These are phyloP conservation scores for Lojkania enalia DNA, from an alignment of 2,329 filamentous ascomycete species.

Conservation along the genomic window DNA sequence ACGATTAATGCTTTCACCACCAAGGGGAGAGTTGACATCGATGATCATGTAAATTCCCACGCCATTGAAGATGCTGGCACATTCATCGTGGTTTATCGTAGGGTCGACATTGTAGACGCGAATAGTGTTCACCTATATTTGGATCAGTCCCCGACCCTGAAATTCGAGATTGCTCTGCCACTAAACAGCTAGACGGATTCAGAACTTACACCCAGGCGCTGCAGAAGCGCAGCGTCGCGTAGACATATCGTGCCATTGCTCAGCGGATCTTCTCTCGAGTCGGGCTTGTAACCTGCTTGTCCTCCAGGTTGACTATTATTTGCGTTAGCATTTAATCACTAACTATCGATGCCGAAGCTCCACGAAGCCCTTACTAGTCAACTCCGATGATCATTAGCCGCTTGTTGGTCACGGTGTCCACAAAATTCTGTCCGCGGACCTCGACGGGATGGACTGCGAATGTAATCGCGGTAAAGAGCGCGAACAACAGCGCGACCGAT, in stretches of 20 bases:
- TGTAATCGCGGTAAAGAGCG: constrained; percentile 48
- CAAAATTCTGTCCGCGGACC: constrained; percentile 63
- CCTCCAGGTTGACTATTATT: constrained; percentile 63
- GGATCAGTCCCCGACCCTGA: too few species aligned
- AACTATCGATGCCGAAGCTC: background rate
- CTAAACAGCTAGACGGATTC: background rate
- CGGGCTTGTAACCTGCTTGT: constrained; percentile 59
- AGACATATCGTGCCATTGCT: constrained; percentile 61
- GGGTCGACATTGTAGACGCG: constrained; percentile 67
- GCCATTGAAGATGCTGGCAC: constrained; percentile 66
- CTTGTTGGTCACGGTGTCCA: constrained; percentile 60
- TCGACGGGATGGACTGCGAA: constrained; percentile 60
- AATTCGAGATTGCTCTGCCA: too few species aligned
- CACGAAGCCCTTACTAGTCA: constrained; percentile 51
- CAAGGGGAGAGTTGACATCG: constrained; percentile 65
- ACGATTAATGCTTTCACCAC: constrained; percentile 60
- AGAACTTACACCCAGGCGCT: constrained; percentile 58
- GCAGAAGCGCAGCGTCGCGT: constrained; percentile 66
- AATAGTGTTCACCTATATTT: constrained; percentile 62
- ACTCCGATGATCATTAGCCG: constrained; percentile 66
- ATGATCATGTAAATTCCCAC: constrained; percentile 69
- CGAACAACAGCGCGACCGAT: constrained; percentile 30
- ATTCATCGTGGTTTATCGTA: constrained; percentile 62
- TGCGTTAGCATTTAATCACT: background rate
- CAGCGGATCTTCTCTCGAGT: constrained; percentile 56